A percentile compares a stretch with the other conserved stretches of the same genome.
phyloP scores from a whole-genome alignment of 768 basidiomycete species.

The Cantharellus cinnabarinus region DNA sequence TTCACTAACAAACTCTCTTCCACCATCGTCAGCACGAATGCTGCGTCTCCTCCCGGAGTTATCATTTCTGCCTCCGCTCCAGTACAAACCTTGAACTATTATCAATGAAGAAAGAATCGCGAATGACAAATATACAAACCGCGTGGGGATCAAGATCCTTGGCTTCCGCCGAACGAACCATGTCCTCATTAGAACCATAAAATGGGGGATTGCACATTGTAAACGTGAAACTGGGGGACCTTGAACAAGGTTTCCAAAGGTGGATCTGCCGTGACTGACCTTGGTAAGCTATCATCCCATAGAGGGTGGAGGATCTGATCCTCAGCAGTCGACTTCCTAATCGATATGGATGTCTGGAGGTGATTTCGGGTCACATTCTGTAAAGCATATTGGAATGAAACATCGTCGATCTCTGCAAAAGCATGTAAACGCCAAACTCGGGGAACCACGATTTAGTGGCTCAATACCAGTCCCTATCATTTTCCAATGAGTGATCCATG shows the following conservation, averaged over 20 bases:
- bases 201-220: conserved; percentile 97
- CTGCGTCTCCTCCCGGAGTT: conserved; percentile 64
- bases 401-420: conserved; percentile 44
- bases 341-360: conserved; percentile 28
- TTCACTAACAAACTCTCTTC: conserved; percentile 37
- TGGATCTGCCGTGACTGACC: not conserved
- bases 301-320: conserved; percentile 29
- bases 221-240: conserved; percentile 36
- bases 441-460: no score
- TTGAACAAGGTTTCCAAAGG: not conserved
- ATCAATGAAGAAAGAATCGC: no score
- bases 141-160: conserved; percentile 54
- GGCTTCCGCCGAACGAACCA: conserved; percentile 30
- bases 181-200: conserved; percentile 56
- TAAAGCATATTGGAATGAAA: conserved; percentile 35
- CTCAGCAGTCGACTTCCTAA: conserved; percentile 20
- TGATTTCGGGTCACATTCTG: conserved; percentile 38
- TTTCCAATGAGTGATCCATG: conserved; percentile 29
- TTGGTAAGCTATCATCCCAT: not conserved
- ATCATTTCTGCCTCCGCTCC: conserved; percentile 81
- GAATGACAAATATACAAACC: conserved; percentile 22
- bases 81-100: conserved; percentile 46
- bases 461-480: conserved; percentile 48
- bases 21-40: conserved; percentile 62
- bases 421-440: no score